These are phyloP conservation scores for Suillus hirtellus DNA, from an alignment of 768 basidiomycete genomes.

Conservation along the genomic window DNA sequence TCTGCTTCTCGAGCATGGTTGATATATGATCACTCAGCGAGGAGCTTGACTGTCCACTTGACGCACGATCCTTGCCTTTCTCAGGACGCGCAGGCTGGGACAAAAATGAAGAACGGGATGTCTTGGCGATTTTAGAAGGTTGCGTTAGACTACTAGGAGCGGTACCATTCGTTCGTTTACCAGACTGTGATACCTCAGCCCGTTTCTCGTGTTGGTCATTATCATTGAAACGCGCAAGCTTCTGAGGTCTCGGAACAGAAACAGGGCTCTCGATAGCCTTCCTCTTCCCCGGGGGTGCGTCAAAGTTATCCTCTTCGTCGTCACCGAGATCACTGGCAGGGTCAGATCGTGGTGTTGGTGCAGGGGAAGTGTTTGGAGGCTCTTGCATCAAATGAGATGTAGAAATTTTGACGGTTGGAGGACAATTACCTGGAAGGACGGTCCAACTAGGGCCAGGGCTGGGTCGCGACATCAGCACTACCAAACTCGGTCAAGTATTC, in stretches of 20 bases:
- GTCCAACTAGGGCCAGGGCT: constrained; percentile 32
- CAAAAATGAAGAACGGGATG: not conserved
- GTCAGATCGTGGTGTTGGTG: constrained; percentile 20
- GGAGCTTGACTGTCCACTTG: not conserved
- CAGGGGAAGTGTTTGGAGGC: constrained; percentile 20
- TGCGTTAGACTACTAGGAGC: constrained; percentile 16
- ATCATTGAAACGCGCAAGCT: constrained; percentile 23
- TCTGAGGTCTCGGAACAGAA: constrained; percentile 15
- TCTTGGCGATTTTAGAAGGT: constrained; percentile 6
- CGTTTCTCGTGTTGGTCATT: not conserved
- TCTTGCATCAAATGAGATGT: constrained; percentile 19
- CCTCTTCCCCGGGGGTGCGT: constrained; percentile 26
- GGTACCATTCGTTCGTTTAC: constrained; percentile 2
- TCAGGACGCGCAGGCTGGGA: not conserved
- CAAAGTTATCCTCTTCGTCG: constrained; percentile 20
- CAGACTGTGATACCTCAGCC: not conserved
- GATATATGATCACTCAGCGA: constrained; percentile 5
- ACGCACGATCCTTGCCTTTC: not conserved
- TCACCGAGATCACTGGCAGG: constrained; percentile 21
- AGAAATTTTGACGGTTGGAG: not conserved
- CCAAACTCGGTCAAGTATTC: constrained; percentile 2
- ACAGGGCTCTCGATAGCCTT: constrained; percentile 23
- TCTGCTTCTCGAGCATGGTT: not conserved
- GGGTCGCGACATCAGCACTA: not conserved
- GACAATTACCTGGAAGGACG: constrained; percentile 22